Evolutionary conservation across 2,329 filamentous ascomycete genomes (phyloP), one percentile per base, ranked within the genome.

Genomic region (Cladorrhinum sp.): DNA sequence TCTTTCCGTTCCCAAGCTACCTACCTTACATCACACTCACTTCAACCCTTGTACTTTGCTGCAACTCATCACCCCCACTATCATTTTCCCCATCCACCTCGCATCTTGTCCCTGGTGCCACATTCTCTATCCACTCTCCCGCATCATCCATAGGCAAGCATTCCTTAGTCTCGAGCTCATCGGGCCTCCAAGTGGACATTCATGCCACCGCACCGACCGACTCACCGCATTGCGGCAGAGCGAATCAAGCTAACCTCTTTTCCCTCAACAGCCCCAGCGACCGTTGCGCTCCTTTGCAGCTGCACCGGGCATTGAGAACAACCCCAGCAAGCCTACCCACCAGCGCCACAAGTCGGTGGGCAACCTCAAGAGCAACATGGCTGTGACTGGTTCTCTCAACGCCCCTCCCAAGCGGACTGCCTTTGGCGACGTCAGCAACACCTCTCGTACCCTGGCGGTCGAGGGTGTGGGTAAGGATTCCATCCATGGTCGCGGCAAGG

Each of bases 401-500:
- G 81, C 82, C 58, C 81, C 84, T 60, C 80, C 87, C 59, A 95
- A 93, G 78, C 87, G 92, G 67, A 86, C 87, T 64, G 91, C 86
- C 12, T 92, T 96, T 74, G 90, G 85, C 55, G 92, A 96, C 73
- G 83, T 95, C 64, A 95, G 90, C 79, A 94, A 93, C 71, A 86
- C 82, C 51, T 71, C 80, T 46, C 76, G 77, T 63, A 72, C 73
- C 51, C 59, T 66, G 28, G 48, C 63, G 33, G 58, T 62, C 21
- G 62, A 76, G 55, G 67, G 74, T 28, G 69, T 64, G 8, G 58
- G 59, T 58, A 80, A 80, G 69, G 67, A 66, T 16, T 28, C 65
- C 14, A 60, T 66, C 59, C 79, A 79, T 63, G 65, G 63, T 64
- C 59, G 65, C 23, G 62, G 59, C 69, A 73, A 73, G 61, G 48